Base-by-base conservation (phyloP, 169 alveolate species). In the Plasmodium berghei region DNA sequence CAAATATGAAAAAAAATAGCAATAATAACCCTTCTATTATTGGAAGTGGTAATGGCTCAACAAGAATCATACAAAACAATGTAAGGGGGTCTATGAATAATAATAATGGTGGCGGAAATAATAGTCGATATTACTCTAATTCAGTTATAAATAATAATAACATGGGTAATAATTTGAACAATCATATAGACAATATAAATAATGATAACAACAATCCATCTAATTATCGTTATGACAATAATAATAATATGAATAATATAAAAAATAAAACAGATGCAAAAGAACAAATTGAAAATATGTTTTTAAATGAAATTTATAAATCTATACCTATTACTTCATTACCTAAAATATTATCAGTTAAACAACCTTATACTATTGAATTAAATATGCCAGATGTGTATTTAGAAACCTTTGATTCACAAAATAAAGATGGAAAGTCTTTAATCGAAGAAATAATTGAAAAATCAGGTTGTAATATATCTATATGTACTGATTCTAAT, bases 381-480 rank as follows among this genome's bases (percentile, higher is more conserved):
- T 69, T 77, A 56, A 77, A 77, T 46, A 77, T 77, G 89, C 89
- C 89, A 28, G 89, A 77, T 77, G 77, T 77, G 12, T 77, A 77
- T 34, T 63, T 77, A 56, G 89, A 77, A 64, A 77, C 89, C 12
- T 77, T 77, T 46, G 89, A 77, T 69, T 46, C 89, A 18, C 89
- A 77, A 56, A 77, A 77, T 77, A 77, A 77, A 77, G 66, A 77
- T 77, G 89, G 89, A 26, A 77, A 77, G 48, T 63, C 89, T 1
- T 52, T 77, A 77, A 77, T 77, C 10, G 89, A 77, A 48, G 89
- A 77, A 77, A 77, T 77, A 9, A 66, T 62, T 63, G 89, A 77
- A 20, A 77, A 77, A 58, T 62, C 89, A 0, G 89, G 89, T 55
- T 77, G 89, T 64, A 77, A 77, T 56, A 77, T 77, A 6, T 77